These are phyloP conservation scores for Talaromyces sp. DNA, from an alignment of 2,329 filamentous ascomycete species.

Conservation along the genomic window DNA sequence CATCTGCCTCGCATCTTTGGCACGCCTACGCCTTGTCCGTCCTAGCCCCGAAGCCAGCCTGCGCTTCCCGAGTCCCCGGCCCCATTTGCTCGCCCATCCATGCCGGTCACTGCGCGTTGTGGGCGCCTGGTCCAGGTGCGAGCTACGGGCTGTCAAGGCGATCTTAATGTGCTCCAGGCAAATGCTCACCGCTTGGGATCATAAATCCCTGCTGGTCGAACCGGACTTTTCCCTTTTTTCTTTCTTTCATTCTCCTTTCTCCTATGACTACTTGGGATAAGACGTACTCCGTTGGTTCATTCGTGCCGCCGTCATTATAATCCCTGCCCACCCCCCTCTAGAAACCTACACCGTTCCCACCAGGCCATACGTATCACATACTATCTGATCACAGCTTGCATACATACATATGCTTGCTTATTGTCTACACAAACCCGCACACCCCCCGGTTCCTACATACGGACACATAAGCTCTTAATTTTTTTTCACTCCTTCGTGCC, in stretches of 20 bases:
- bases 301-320: neutral
- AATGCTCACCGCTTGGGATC: slow-evolving; percentile 1
- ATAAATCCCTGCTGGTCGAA: neutral
- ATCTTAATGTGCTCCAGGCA: neutral
- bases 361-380: neutral
- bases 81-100: neutral
- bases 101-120: neutral
- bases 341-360: neutral
- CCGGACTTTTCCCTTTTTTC: neutral
- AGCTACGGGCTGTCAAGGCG: slow-evolving; percentile 1
- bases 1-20: neutral
- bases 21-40: slow-evolving; percentile 1
- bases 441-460: neutral
- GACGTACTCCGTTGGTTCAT: neutral
- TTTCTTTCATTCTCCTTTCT: neutral
- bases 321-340: neutral
- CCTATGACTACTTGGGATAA: neutral
- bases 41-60: slow-evolving; percentile 3
- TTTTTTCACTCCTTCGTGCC: neutral
- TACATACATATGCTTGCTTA: slow-evolving; percentile 1
- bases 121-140: neutral
- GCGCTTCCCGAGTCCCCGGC: slow-evolving; percentile 9
- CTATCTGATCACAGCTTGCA: neutral
- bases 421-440: neutral
- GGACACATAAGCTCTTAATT: neutral